Evolutionary conservation across 2,329 filamentous ascomycete genomes (phyloP), one percentile per base, ranked within the genome.

Genomic region (Hypoxylon sp.): DNA sequence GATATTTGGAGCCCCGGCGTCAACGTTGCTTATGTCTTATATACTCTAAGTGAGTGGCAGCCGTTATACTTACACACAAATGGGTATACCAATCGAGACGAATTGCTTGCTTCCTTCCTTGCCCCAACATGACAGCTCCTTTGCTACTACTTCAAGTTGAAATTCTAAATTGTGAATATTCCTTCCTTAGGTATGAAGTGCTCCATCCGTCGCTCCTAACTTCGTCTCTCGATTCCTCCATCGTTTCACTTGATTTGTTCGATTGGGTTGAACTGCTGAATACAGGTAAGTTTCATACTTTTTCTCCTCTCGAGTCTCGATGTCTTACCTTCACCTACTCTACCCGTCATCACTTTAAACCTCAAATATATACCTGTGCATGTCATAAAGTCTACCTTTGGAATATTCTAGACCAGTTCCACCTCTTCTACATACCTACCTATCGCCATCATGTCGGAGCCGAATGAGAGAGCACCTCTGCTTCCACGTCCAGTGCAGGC

Each of bases 401-500:
- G 9, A 41, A n/a, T 49, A 51, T 49, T 5, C 21, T 57, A n/a
- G 19, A 38, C 23, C 64, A 53, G 13, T 38, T 23, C 25, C 3
- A 28, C 43, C n/a, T 52, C 38, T 14, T 36, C n/a, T 53, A 57
- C 14, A 53, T 48, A 52, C 30, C n/a, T 14, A 30, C 32, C 21
- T 19, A 43, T 60, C 25, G 38, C 46, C 52, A 48, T n/a, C 50
- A 77, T 77, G 75, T 67, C 75, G 14, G 74, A 76, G 17, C 36
- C 57, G 11, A 50, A 46, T 1, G 63, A 69, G 52, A 70, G 73
- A 25, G 74, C 72, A 32, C 76, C 76, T 58, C 73, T 78, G 28
- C 72, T 78, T 11, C 71, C 73, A 14, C 72, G 68, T 45, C 66
- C 64, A 51, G 61, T 49, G 1, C 46, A 59, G 28, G 48, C 65